phyloP scores from a whole-genome alignment of 139 green algal species.

The Volvox reticuliferus region DNA sequence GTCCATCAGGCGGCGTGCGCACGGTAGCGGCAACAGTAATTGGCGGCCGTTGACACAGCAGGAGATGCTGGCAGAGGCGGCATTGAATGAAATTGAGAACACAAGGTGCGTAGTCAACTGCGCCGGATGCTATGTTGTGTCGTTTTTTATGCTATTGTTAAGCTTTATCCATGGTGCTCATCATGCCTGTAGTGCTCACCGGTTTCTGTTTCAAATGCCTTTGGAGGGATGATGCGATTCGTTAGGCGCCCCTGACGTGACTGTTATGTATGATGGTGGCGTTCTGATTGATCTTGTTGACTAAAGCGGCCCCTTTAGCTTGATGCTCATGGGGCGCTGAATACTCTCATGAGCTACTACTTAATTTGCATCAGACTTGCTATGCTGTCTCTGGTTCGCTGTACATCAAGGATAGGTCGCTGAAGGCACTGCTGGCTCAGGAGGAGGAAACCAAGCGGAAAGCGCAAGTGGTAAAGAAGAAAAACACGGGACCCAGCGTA shows the following conservation, averaged over 20 bases:
- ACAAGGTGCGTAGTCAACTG: background rate
- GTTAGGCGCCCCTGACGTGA: too few species aligned
- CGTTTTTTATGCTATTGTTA: too few species aligned
- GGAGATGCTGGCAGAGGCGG: slow-evolving; percentile 90
- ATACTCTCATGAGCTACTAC: too few species aligned
- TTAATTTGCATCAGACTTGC: background rate
- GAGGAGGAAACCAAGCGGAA: slow-evolving; percentile 68
- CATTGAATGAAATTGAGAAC: slow-evolving; percentile 88
- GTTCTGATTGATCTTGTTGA: too few species aligned
- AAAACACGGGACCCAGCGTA: slow-evolving; percentile 72
- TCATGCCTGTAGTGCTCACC: too few species aligned
- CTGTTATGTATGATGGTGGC: too few species aligned
- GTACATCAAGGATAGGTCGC: slow-evolving; percentile 36
- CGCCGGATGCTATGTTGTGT: too few species aligned
- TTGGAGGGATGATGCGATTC: too few species aligned
- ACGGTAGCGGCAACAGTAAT: background rate
- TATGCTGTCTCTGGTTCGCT: background rate
- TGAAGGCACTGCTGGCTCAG: slow-evolving; percentile 68
- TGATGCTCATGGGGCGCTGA: too few species aligned
- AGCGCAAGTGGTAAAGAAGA: slow-evolving; percentile 57
- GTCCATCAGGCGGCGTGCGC: background rate
- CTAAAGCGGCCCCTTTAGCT: too few species aligned
- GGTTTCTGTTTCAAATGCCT: too few species aligned
- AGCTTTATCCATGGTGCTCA: too few species aligned
- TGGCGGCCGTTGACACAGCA: slow-evolving; percentile 75